phyloP scores from a whole-genome alignment of 1,139 yeast genomes.

The Geotrichum fermentans region DNA sequence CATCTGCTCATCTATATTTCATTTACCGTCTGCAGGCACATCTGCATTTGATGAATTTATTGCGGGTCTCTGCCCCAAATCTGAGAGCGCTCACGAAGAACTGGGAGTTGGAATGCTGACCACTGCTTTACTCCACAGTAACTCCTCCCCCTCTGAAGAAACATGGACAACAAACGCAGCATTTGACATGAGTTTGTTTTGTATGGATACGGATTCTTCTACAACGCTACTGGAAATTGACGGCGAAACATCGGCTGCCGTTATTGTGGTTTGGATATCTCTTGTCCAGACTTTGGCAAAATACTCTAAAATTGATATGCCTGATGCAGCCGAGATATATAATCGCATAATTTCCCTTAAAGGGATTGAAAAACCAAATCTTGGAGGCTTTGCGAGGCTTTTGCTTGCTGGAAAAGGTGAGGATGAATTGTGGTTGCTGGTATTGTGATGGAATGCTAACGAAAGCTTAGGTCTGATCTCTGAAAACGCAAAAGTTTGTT shows the following conservation, averaged over 20 bases:
- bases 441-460: no score
- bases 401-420: slow-evolving; percentile 4
- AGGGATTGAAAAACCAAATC: slow-evolving; percentile 9
- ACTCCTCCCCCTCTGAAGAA: background rate
- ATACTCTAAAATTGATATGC: slow-evolving; percentile 9
- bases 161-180: no score
- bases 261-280: slow-evolving; percentile 14
- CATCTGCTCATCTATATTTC: slow-evolving; percentile 16
- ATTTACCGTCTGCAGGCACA: background rate
- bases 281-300: slow-evolving; percentile 12
- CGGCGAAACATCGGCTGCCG: slow-evolving; percentile 12
- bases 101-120: slow-evolving; percentile 16
- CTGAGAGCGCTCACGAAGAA: slow-evolving; percentile 10
- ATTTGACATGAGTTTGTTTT: slow-evolving; percentile 11
- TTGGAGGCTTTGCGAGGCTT: slow-evolving; percentile 10
- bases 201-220: slow-evolving; percentile 10
- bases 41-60: slow-evolving; percentile 2
- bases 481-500: slow-evolving; percentile 20
- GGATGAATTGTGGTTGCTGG: no score
- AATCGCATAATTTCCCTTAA: background rate
- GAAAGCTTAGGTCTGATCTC: slow-evolving; percentile 8
- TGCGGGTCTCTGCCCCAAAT: background rate
- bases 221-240: slow-evolving; percentile 16
- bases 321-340: slow-evolving; percentile 7
- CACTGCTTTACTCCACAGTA: background rate